These are phyloP conservation scores for Fusarium torreyae DNA, from an alignment of 2,329 filamentous ascomycete species.

Conservation along the genomic window DNA sequence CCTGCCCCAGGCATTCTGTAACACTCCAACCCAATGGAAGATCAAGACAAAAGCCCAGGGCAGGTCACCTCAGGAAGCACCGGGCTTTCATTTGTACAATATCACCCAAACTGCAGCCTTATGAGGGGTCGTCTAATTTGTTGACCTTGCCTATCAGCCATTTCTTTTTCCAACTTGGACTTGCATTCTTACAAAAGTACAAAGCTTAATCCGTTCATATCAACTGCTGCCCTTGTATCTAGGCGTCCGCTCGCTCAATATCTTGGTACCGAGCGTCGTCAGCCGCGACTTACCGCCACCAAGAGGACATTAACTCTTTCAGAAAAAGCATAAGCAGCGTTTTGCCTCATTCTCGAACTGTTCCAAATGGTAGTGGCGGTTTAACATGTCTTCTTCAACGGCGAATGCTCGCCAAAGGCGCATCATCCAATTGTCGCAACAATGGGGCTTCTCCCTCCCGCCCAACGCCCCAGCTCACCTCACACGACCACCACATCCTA, in stretches of 20 bases:
- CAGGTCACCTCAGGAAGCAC: constrained; percentile 26
- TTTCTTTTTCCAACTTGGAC: constrained; percentile 20
- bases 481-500: constrained; percentile 59
- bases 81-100: constrained; percentile 10
- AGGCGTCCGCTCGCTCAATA: constrained; percentile 8
- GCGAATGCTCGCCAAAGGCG: constrained; percentile 61
- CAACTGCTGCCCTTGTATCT: neutral
- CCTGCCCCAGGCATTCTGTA: constrained; percentile 32
- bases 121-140: constrained; percentile 19
- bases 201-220: neutral
- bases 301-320: neutral
- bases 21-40: constrained; percentile 22
- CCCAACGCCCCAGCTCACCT: constrained; percentile 59
- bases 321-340: neutral
- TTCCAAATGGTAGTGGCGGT: constrained; percentile 32
- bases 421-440: constrained; percentile 65
- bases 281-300: constrained; percentile 17
- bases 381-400: constrained; percentile 52
- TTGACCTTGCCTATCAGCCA: neutral
- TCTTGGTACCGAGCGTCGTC: constrained; percentile 4
- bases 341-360: neutral
- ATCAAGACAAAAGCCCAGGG: constrained; percentile 35
- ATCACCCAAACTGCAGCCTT: constrained; percentile 26
- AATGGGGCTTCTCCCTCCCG: constrained; percentile 63
- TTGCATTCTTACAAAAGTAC: constrained; percentile 16